A percentile compares a stretch with the other conserved stretches of the same genome.
Evolutionary conservation across 2,329 filamentous ascomycete genomes (phyloP).

Genomic region (Rutstroemia sydowiana): DNA sequence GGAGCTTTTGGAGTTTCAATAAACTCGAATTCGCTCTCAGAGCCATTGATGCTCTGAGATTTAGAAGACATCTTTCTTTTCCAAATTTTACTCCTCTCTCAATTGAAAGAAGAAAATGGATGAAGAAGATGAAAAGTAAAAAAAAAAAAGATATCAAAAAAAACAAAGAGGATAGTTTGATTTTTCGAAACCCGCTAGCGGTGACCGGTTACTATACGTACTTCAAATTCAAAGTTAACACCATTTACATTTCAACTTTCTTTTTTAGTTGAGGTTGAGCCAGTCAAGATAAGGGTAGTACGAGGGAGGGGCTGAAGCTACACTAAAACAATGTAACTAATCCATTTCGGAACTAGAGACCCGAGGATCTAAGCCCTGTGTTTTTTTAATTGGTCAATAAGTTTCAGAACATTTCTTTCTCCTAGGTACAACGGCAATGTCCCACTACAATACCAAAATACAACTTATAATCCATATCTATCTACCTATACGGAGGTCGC

Average conservation of each 20-base stretch:
- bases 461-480: no score
- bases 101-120: conserved; percentile 11
- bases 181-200: background rate
- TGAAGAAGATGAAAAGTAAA: conserved; percentile 5
- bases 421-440: no score
- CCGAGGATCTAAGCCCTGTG: no score
- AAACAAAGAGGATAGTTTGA: background rate
- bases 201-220: no score
- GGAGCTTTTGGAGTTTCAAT: conserved; percentile 48
- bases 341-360: no score
- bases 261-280: background rate
- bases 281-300: background rate
- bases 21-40: conserved; percentile 56
- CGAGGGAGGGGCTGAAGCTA: no score
- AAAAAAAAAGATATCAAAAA: background rate
- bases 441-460: no score
- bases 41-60: conserved; percentile 40
- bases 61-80: conserved; percentile 40
- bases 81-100: conserved; percentile 18
- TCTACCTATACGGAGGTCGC: no score
- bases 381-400: no score
- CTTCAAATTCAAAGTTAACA: background rate
- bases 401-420: no score
- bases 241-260: background rate
- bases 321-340: no score